Base-by-base conservation (phyloP, 306 rosid genomes). In the Pyrus communis region DNA sequence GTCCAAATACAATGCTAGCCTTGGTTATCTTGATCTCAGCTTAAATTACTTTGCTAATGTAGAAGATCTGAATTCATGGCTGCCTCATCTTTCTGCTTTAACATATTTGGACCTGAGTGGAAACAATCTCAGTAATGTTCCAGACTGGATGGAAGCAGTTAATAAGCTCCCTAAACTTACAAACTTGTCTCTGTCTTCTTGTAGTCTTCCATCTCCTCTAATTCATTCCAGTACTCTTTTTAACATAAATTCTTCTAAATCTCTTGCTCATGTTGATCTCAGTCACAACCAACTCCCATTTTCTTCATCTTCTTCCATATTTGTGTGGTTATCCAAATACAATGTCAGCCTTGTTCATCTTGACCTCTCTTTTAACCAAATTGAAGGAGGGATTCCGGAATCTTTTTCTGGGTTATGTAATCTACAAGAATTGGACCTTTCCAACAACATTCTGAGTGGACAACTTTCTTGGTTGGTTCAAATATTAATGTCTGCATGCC, bases 31-130 rank as follows among this genome's bases (percentile, higher is more conserved):
- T 31, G 7, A 31, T 5, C 35, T 31, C 6, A 0, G 35, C 0
- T 31, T 0, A 7, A 5, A 4, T 51, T 0, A 0, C 3, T 7
- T n/a, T 10, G 2, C 3, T 15, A 15, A 4, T 5, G 12, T 60
- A 4, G 33, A 49, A 35, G 19, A 23, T 61, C 25, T 80, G 3
- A 11, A 68, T 27, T 45, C 52, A 45, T 69, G 71, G 60, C 38
- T 55, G 45, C 58, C 79, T 19, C 11, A 23, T 25, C 71, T 68
- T 38, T 68, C 71, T 30, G 75, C 76, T 49, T 68, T 75, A 75
- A 52, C 54, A 33, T 2, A 45, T 5, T 69, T 59, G 60, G 46
- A 19, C 19, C 76, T 75, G 9, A 6, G 46, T 30, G 0, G 0
- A 0, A 9, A 0, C 28, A 3, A 9, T 57, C 28, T 57, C 28